Evolutionary conservation across 805 yeast genomes (phyloP).

Genomic region (baker's yeast (Saccharomyces cerevisiae)): DNA sequence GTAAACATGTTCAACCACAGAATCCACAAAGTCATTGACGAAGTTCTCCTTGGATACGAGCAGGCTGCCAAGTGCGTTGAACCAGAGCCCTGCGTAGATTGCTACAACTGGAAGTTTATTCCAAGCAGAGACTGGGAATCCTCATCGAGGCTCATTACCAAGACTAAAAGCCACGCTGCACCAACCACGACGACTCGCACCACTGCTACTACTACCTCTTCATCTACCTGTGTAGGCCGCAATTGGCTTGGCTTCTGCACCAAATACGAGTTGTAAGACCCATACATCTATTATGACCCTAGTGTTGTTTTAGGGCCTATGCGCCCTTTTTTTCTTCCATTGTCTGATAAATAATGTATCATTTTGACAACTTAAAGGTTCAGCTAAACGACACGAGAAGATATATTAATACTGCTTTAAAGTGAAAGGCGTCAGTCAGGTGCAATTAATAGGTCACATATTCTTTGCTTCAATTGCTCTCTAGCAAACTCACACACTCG

Average conservation of each 20-base stretch:
- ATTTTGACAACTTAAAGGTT: background rate
- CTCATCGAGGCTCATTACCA: conserved; percentile 19
- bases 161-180: conserved; percentile 11
- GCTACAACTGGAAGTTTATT: conserved; percentile 80
- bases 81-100: conserved; percentile 82
- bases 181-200: conserved; percentile 11
- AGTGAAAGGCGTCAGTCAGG: background rate
- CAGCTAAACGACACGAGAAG: background rate
- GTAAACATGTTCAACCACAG: conserved; percentile 83
- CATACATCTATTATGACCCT: background rate
- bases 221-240: conserved; percentile 27
- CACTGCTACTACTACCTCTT: conserved; percentile 13
- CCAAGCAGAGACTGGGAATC: conserved; percentile 31
- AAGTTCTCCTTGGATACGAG: conserved; percentile 62
- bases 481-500: background rate
- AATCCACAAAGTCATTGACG: conserved; percentile 83
- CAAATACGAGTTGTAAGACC: conserved; percentile 13
- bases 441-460: background rate
- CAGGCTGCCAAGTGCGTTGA: conserved; percentile 64
- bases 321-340: conserved; percentile 2
- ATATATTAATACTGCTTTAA: background rate
- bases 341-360: background rate
- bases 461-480: background rate
- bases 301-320: background rate
- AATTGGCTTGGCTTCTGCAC: conserved; percentile 32